A percentile compares a stretch with the other conserved stretches of the same genome.
Evolutionary conservation across 2,329 filamentous ascomycete species (phyloP).

Genomic region (Ophiostoma pallidulum): DNA sequence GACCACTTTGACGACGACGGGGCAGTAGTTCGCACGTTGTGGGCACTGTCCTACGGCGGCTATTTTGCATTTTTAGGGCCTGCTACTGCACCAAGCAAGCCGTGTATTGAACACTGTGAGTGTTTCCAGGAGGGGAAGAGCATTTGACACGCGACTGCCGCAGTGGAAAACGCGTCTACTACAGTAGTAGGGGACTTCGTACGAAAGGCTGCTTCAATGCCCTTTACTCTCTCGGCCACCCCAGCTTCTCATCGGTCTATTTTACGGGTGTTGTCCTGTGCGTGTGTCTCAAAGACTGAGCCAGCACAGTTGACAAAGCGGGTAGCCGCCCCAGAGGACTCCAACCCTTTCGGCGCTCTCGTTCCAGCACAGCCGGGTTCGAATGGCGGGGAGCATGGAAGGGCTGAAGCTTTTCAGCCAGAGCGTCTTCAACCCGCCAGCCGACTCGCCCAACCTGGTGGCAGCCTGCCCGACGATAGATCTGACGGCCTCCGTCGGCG

Average conservation of each 20-base stretch:
- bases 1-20: not conserved
- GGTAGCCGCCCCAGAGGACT: not conserved
- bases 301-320: not conserved
- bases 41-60: not conserved
- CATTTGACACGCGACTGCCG: slow-evolving; percentile 4
- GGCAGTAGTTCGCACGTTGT: not conserved
- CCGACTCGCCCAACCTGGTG: slow-evolving; percentile 48
- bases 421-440: slow-evolving; percentile 43
- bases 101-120: not conserved
- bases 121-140: not conserved
- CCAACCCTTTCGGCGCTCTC: too few species aligned
- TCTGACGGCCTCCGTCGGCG: slow-evolving; percentile 64
- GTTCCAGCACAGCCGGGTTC: not conserved
- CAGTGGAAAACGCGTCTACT: slow-evolving; percentile 10
- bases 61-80: not conserved
- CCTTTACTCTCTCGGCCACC: too few species aligned
- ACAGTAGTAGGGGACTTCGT: too few species aligned
- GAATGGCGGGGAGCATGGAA: slow-evolving; percentile 1
- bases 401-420: slow-evolving; percentile 42
- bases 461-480: slow-evolving; percentile 80
- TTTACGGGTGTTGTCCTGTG: not conserved
- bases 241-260: too few species aligned
- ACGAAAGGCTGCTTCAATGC: not conserved
- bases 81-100: too few species aligned
- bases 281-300: not conserved